These are phyloP conservation scores for Leptoxyphium fumago DNA, from an alignment of 2,329 filamentous ascomycete species.

Conservation along the genomic window DNA sequence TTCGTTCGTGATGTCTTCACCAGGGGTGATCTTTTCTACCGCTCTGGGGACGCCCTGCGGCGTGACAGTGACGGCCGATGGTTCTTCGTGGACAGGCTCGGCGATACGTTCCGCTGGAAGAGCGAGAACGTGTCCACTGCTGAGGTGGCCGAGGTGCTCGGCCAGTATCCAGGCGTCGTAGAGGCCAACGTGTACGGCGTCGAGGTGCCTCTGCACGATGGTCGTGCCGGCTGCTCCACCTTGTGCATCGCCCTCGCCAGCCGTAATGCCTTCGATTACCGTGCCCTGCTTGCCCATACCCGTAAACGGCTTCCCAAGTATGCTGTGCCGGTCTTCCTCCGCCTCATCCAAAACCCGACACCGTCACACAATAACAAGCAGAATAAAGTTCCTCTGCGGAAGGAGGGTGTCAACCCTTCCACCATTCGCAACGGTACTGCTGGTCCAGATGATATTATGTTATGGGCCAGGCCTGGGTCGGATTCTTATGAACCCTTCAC, in stretches of 20 bases:
- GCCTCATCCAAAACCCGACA: constrained; percentile 40
- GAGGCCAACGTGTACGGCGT: constrained; percentile 37
- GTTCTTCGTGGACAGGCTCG: constrained; percentile 35
- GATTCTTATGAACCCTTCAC: constrained; percentile 44
- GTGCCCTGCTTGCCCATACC: constrained; percentile 43
- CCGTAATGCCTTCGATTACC: constrained; percentile 41
- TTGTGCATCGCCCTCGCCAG: constrained; percentile 40
- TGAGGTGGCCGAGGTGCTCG: constrained; percentile 32
- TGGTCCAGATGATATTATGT: constrained; percentile 30
- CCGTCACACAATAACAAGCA: constrained; percentile 68
- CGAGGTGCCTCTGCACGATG: constrained; percentile 31
- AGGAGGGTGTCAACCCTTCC: constrained; percentile 48
- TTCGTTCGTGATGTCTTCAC: constrained; percentile 32
- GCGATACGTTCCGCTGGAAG: constrained; percentile 37
- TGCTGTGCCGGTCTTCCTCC: constrained; percentile 60
- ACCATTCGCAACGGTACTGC: constrained; percentile 31
- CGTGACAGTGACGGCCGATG: constrained; percentile 29
- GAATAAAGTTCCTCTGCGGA: constrained; percentile 56
- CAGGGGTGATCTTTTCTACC: constrained; percentile 34
- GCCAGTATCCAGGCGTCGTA: constrained; percentile 28
- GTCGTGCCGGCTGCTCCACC: constrained; percentile 41
- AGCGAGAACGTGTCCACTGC: constrained; percentile 34
- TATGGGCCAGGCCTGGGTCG: constrained; percentile 35
- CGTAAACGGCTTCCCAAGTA: constrained; percentile 52
- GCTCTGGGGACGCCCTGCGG: constrained; percentile 33